Percentiles rank a stretch among this genome's conserved stretches.
Conservation (phyloP, 2,329 filamentous ascomycete species). For the Microdochium trichocladiopsis region DNA sequence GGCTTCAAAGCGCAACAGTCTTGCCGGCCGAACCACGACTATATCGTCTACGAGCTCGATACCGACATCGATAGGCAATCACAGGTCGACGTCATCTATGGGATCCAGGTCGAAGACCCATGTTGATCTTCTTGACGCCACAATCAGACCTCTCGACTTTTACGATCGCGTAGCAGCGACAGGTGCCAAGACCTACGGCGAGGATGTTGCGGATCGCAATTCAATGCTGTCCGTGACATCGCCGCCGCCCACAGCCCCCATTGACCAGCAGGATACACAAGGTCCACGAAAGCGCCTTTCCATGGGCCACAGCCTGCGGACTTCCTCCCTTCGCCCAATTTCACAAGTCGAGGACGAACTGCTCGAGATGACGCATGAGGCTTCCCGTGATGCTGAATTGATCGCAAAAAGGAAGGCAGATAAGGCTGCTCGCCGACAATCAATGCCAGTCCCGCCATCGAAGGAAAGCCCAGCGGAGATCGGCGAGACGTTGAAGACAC, state of each 20-base stretch:
- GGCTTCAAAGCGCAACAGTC: background rate
- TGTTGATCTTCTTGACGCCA: slow-evolving; percentile 52
- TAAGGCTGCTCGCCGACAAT: slow-evolving; percentile 14
- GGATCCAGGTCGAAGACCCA: slow-evolving; percentile 3
- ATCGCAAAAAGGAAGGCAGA: slow-evolving; percentile 3
- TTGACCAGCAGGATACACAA: slow-evolving; percentile 6
- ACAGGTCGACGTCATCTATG: background rate
- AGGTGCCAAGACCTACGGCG: slow-evolving; percentile 49
- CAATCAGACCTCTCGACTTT: slow-evolving; percentile 41
- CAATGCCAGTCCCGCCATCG: slow-evolving; percentile 8
- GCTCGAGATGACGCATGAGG: too few relatives aligned
- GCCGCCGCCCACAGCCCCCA: slow-evolving; percentile 5
- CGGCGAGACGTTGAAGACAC: background rate
- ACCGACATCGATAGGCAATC: background rate
- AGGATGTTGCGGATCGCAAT: slow-evolving; percentile 61
- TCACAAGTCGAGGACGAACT: background rate
- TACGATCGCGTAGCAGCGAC: slow-evolving; percentile 38
- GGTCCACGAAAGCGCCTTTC: slow-evolving; percentile 13
- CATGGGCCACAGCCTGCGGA: slow-evolving; percentile 12
- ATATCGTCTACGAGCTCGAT: background rate
- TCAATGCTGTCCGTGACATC: background rate
- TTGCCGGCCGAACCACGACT: background rate
- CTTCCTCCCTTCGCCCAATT: slow-evolving; percentile 6
- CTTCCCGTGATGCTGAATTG: background rate
- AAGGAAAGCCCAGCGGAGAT: background rate